Evolutionary conservation across 768 basidiomycete genomes (phyloP), one percentile per base, ranked within the genome.

Genomic region (Ramaria sp.): DNA sequence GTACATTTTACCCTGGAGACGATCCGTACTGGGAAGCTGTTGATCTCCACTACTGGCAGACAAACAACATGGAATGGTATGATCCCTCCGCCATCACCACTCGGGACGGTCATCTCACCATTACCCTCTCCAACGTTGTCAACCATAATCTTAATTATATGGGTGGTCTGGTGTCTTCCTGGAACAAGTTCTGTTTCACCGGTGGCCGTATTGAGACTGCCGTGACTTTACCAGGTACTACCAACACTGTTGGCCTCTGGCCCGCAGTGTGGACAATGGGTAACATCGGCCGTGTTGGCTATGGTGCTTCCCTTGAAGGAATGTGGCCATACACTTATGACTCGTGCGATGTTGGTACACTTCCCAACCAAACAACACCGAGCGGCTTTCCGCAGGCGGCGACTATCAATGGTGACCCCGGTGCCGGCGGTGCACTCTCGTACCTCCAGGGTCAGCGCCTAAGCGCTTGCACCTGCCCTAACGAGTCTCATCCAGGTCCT

Each of bases 151-250:
- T 94, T 53, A 66, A 86, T 56, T 93, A 85, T 63, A 75, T 79
- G 61, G 81, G 86, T 39, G 85, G 79, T 13, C 70, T 89, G 73
- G 69, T 88, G 63, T 69, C 78, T 22, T 76, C 77, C 16, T 61
- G 64, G 88, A 96, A 96, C 69, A 93, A 95, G 67, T 88, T 98
- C 59, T 97, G 90, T 70, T 93, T 95, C 69, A 89, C 89, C 28
- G 90, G 88, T 36, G 93, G 93, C 38, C 73, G 88, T 55, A 71
- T 93, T 50, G 81, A 88, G 59, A 69, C 75, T 2, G 77, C 78
- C 34, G 81, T 86, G n/a, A 73, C 70, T 25, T 69, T 91, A 45
- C 88, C 88, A 7, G 88, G 88, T 0, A 64, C 69, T 8, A 78
- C 73, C 60, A 80, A 81, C 58, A 69, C 90, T 32, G 69, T 78